These are phyloP conservation scores for Phytophthora fragariaefolia DNA, from an alignment of 352 stramenopile species.

Conservation along the genomic window DNA sequence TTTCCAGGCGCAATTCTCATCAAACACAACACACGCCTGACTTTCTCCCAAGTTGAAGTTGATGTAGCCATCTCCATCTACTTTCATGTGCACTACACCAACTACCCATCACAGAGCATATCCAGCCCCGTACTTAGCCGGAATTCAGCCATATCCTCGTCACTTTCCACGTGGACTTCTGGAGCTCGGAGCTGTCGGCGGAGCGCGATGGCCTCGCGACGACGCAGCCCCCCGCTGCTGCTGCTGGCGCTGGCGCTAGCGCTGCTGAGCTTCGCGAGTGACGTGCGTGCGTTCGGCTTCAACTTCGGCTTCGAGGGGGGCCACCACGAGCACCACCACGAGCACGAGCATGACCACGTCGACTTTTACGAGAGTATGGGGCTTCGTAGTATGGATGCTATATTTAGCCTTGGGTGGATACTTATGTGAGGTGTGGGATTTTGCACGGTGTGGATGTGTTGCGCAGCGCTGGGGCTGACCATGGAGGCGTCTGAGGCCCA, in stretches of 20 bases:
- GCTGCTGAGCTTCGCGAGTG: conserved; percentile 38
- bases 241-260: conserved; percentile 35
- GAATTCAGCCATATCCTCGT: conserved; percentile 12
- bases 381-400: not conserved
- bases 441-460: not conserved
- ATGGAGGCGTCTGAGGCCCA: conserved; percentile 88
- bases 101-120: conserved; percentile 9
- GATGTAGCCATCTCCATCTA: conserved; percentile 4
- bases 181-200: conserved; percentile 1
- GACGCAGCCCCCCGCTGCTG: conserved; percentile 36
- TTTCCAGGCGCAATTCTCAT: not conserved
- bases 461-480: conserved; percentile 74
- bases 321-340: conserved; percentile 57
- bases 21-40: not conserved
- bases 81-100: conserved; percentile 2
- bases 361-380: conserved; percentile 81
- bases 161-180: conserved; percentile 39
- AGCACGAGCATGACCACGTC: conserved; percentile 62
- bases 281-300: conserved; percentile 53
- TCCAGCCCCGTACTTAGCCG: not conserved
- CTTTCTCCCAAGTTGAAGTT: conserved; percentile 18
- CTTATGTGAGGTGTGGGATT: conserved; percentile 4
- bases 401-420: conserved; percentile 9
- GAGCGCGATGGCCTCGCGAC: conserved; percentile 34
- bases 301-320: conserved; percentile 56